Conservation (phyloP, 306 rosid genomes). For the Vigna nakashimae region DNA sequence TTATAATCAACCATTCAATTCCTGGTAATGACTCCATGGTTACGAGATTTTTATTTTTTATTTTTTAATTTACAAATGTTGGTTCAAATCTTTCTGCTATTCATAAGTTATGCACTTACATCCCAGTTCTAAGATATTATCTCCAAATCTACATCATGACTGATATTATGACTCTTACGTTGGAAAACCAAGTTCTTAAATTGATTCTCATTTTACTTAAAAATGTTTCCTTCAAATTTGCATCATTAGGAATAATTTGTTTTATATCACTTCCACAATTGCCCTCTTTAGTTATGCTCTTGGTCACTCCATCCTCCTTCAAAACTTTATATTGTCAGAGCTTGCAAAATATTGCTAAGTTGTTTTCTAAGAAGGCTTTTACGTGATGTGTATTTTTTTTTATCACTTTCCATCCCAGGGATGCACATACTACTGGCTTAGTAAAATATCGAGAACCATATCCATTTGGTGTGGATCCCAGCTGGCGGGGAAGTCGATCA, state of each 20-base stretch:
- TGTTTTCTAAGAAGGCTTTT: slow-evolving; percentile 14
- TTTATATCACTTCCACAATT: neutral
- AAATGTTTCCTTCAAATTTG: neutral
- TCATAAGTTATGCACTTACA: neutral
- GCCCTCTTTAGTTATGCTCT: neutral
- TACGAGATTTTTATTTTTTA: neutral
- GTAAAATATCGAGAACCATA: slow-evolving; percentile 74
- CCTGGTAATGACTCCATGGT: neutral
- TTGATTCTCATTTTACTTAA: neutral
- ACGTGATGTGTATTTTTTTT: slow-evolving; percentile 17
- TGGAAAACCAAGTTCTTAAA: neutral
- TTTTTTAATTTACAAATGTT: neutral
- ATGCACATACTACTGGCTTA: slow-evolving; percentile 73
- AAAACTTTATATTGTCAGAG: neutral
- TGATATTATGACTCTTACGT: neutral
- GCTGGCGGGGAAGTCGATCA: slow-evolving; percentile 96
- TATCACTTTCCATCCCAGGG: slow-evolving; percentile 57
- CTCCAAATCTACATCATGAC: neutral
- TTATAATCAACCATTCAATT: slow-evolving; percentile 1
- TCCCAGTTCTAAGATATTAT: neutral
- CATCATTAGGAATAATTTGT: neutral
- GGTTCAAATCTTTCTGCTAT: slow-evolving; percentile 1
- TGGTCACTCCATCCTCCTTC: neutral
- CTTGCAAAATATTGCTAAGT: slow-evolving; percentile 14
- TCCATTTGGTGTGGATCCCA: slow-evolving; percentile 95